Evolutionary conservation across 345 rosid genomes (phyloP), one percentile per base, ranked within the genome.

Genomic region (Eucalyptus curtisii): DNA sequence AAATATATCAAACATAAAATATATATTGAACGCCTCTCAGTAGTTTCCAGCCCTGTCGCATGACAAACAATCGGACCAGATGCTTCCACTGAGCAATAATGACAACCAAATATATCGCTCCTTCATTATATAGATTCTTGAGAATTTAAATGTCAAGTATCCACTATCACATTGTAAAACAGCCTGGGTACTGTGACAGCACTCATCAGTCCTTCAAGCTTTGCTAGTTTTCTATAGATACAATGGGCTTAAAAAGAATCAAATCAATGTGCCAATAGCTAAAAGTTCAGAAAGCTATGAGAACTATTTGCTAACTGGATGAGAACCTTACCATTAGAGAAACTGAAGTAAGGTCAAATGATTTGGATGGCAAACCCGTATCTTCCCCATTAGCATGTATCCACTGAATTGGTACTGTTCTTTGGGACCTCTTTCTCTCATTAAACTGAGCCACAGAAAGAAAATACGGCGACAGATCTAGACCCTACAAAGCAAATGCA

Each of bases 401-500:
- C 97, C 97, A 93, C 49, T 37, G 86, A 82, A 93, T 92, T 13
- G 93, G 92, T 86, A 90, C 88, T 61, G 90, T 89, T 86, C 93
- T 90, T n/a, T 92, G 89, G 50, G 88, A 45, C 30, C 88, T 86
- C 88, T 90, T 89, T 91, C 93, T 95, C 88, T 92, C 96, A 88
- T 93, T 92, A 90, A 87, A 92, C 90, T 94, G 92, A 84, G 97
- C 96, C 55, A 93, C 97, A 12, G 97, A 89, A 24, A 95, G 95
- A 89, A 95, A 95, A 90, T 93, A 92, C 48, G 96, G 96, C 8
- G 97, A 95, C 87, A 95, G 91, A 92, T 95, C 97, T 27, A 95
- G 89, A 76, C 95, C 97, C 97, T 94, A 89, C 64, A 86, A 55
- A 89, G n/a, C 47, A 89, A 48, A 66, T 86, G 52, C 90, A 86